phyloP scores from a whole-genome alignment of 2,329 filamentous ascomycete species.

The Byssoonygena ceratinophila region DNA sequence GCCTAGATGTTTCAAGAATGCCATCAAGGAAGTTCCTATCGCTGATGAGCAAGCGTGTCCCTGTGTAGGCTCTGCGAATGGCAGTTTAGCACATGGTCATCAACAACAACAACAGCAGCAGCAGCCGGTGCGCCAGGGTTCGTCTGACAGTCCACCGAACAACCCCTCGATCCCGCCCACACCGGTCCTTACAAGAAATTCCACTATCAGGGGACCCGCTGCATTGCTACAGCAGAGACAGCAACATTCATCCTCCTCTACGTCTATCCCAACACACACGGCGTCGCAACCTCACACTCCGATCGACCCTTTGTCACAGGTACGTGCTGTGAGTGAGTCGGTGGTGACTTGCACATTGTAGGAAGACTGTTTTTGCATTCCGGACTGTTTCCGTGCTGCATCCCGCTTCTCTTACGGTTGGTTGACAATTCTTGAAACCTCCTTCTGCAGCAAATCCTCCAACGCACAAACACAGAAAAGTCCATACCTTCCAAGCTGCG shows the following conservation, averaged over 20 bases:
- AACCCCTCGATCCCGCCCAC: not conserved
- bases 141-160: not conserved
- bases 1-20: not conserved
- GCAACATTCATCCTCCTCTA: conserved; percentile 5
- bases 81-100: conserved; percentile 1
- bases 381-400: no score
- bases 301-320: conserved; percentile 59
- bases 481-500: conserved; percentile 42
- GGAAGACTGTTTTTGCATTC: conserved; percentile 1
- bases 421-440: not conserved
- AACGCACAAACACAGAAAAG: conserved; percentile 55
- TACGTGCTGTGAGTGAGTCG: conserved; percentile 33
- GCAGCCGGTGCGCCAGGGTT: not conserved
- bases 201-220: not conserved
- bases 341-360: no score
- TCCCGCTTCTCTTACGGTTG: not conserved
- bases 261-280: not conserved
- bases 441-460: conserved; percentile 47
- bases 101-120: not conserved
- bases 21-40: not conserved
- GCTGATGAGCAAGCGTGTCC: not conserved
- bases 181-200: conserved; percentile 2
- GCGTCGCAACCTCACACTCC: conserved; percentile 2
- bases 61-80: not conserved
- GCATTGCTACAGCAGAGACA: conserved; percentile 6